Base-by-base conservation (phyloP, 768 basidiomycete species). In the Leccinellum rugosiceps region DNA sequence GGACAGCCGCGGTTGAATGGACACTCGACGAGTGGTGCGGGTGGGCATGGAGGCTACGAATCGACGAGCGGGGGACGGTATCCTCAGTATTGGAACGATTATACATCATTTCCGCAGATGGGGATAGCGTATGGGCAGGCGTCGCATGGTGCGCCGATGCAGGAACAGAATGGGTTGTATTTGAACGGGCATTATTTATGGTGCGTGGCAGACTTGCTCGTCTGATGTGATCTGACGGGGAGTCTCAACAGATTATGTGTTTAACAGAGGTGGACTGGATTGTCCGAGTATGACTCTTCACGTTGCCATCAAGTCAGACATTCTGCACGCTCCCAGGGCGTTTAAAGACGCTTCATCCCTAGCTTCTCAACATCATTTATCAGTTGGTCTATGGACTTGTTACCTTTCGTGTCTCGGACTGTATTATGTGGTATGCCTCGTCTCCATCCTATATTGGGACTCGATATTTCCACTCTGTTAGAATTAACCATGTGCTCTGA, bases 51-150 rank as follows among this genome's bases (percentile, higher is more conserved):
- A 5, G 67, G 65, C n/a, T 70, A 67, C 34, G 71, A 63, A 4
- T 45, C 60, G 31, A 41, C 58, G 25, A 41, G 52, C 26, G 66
- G 63, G 7, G 64, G 67, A 5, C 74, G 79, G 35, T 80, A 81
- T 56, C 80, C 78, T 17, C 80, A 82, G 57, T 84, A 75, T 60
- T 84, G 83, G 82, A 78, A 73, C 50, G 83, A 85, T 38, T 83
- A 79, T 67, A 77, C 79, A 28, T 73, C 80, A 15, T 83, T 80
- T 65, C 73, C 79, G 7, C 80, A 80, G 65, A 70, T 82, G 61
- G 77, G 76, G 44, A 68, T 76, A 47, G 64, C 77, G 1, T 80
- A 80, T 66, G 66, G 66, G 4, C 62, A 65, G 31, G 3, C 54
- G 6, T 32, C 59, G 9, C 41, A 19, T 21, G 57, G 53, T 13